These are phyloP conservation scores for Fusarium mexicanum DNA, from an alignment of 2,329 filamentous ascomycete genomes.

Conservation along the genomic window DNA sequence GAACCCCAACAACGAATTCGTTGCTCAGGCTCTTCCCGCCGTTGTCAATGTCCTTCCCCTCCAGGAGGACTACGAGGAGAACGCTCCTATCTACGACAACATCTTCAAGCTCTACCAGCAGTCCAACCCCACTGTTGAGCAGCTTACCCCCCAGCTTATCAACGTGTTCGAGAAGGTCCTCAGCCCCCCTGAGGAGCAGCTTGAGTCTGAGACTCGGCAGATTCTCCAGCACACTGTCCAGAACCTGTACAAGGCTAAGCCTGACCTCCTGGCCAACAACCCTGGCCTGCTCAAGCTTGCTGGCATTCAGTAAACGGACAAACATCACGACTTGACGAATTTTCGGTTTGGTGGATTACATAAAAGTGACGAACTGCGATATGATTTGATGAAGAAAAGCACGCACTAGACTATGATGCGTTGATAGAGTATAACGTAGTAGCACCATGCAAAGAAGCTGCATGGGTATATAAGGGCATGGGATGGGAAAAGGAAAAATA, in stretches of 20 bases:
- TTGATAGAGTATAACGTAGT: conserved; percentile 38
- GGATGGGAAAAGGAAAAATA: conserved; percentile 6
- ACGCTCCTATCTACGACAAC: conserved; percentile 91
- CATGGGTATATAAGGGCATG: conserved; percentile 17
- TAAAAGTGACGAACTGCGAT: conserved; percentile 33
- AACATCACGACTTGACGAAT: conserved; percentile 33
- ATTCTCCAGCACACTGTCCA: conserved; percentile 72
- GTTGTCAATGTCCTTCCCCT: conserved; percentile 83
- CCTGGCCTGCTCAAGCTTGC: conserved; percentile 47
- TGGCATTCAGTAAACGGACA: conserved; percentile 37
- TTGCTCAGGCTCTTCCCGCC: conserved; percentile 82
- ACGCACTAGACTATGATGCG: conserved; percentile 23
- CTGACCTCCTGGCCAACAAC: conserved; percentile 47
- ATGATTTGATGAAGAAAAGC: conserved; percentile 42
- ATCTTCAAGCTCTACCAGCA: conserved; percentile 84
- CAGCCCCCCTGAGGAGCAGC: conserved; percentile 76
- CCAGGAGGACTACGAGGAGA: conserved; percentile 95
- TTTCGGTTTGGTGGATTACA: conserved; percentile 17
- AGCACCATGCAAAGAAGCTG: conserved; percentile 14
- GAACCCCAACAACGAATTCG: conserved; percentile 83
- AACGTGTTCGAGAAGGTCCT: conserved; percentile 79
- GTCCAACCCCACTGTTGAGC: conserved; percentile 74
- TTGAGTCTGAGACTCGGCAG: conserved; percentile 75
- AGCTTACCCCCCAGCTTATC: conserved; percentile 75
- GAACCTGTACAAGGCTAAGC: conserved; percentile 52